Percentiles rank a stretch among this genome's conserved stretches.
These are phyloP conservation scores for Fusarium burgessii DNA, from an alignment of 2,329 filamentous ascomycete species.

Conservation along the genomic window DNA sequence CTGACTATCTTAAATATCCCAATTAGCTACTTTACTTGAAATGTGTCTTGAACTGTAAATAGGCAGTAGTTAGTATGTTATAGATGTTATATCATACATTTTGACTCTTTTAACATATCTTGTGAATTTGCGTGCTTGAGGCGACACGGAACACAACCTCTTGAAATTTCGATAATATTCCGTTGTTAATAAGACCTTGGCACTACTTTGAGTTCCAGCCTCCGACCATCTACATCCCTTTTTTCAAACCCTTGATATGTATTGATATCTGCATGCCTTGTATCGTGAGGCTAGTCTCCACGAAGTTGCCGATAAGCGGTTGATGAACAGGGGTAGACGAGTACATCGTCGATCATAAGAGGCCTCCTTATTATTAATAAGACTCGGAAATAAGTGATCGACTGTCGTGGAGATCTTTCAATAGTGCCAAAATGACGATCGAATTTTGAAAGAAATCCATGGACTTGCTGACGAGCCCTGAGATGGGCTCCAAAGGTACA, in stretches of 20 bases:
- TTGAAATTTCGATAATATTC: neutral
- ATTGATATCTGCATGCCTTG: no score
- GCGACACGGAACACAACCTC: neutral
- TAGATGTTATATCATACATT: neutral
- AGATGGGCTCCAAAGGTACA: neutral
- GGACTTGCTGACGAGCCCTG: neutral
- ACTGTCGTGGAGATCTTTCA: neutral
- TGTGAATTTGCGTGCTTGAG: neutral
- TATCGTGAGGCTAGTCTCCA: neutral
- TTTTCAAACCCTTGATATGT: neutral
- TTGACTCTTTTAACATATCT: neutral
- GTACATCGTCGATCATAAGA: neutral
- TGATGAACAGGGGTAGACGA: neutral
- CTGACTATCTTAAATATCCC: neutral
- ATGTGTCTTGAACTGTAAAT: neutral
- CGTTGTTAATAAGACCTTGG: neutral
- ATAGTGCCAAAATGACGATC: neutral
- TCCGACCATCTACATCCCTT: neutral
- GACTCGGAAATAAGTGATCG: neutral
- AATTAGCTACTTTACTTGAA: neutral
- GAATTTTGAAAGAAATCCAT: neutral
- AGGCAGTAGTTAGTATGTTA: no score
- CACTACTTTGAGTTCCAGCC: neutral
- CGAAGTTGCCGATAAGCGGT: neutral
- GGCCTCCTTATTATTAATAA: neutral